A percentile compares a stretch with the other conserved stretches of the same genome.
Evolutionary conservation across 495 filamentous ascomycete genomes (phyloP).

Genomic region (Letharia lupina): DNA sequence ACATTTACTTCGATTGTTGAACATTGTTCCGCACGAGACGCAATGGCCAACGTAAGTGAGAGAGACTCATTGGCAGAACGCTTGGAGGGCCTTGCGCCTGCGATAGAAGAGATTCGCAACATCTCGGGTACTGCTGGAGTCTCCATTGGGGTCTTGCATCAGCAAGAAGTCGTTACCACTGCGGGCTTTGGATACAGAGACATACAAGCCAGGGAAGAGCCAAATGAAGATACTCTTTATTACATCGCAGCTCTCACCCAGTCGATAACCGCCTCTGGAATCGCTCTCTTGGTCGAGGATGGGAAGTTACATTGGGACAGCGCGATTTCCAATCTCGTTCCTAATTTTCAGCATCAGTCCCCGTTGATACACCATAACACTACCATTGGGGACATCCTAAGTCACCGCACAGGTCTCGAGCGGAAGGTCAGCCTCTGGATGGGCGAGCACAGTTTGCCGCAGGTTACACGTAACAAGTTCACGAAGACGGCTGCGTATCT

Average conservation of each 20-base stretch:
- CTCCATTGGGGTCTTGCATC: constrained; percentile 27
- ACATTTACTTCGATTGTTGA: too few relatives aligned
- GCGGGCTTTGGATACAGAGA: constrained; percentile 28
- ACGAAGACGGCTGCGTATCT: constrained; percentile 33
- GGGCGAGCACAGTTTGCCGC: constrained; percentile 7
- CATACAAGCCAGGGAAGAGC: constrained; percentile 1
- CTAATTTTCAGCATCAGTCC: constrained; percentile 26
- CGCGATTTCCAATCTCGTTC: constrained; percentile 22
- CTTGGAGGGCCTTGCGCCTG: neutral
- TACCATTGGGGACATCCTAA: constrained; percentile 44
- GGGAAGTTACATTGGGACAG: constrained; percentile 25
- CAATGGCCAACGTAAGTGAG: too few relatives aligned
- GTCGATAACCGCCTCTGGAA: constrained; percentile 29
- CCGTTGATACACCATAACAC: constrained; percentile 27
- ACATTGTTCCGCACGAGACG: too few relatives aligned
- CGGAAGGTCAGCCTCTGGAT: constrained; percentile 27
- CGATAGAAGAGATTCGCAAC: constrained; percentile 17
- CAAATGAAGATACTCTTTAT: constrained; percentile 31
- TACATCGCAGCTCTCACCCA: constrained; percentile 36
- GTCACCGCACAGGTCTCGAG: constrained; percentile 44
- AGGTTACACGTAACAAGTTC: constrained; percentile 6
- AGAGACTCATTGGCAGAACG: neutral
- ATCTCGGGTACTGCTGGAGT: constrained; percentile 24
- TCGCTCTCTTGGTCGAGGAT: constrained; percentile 32
- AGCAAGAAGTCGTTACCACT: constrained; percentile 19